phyloP scores from a whole-genome alignment of 75 land plant genomes.

The Pseudotsuga menziesii region DNA sequence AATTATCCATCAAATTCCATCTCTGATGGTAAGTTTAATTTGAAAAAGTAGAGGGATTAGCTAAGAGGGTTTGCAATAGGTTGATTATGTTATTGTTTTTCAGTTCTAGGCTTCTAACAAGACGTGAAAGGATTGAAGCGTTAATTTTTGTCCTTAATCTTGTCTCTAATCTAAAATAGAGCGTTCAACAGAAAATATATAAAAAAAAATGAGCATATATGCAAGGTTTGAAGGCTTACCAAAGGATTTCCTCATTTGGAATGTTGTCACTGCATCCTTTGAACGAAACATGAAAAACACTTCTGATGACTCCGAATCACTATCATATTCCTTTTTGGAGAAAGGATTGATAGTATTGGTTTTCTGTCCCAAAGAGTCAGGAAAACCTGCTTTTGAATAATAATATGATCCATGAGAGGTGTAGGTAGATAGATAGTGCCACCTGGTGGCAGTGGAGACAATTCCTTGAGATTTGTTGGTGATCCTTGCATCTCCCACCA shows the following conservation, averaged over 20 bases:
- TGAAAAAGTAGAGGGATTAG: no score
- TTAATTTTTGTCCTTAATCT: no score
- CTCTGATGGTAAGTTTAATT: no score
- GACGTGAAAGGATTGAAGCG: no score
- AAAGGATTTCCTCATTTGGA: slow-evolving; percentile 38
- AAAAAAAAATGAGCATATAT: not conserved
- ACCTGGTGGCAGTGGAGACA: slow-evolving; percentile 50
- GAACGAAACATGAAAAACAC: not conserved
- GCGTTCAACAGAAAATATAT: not conserved
- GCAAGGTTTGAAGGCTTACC: slow-evolving; percentile 20
- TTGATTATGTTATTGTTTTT: no score
- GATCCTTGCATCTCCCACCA: slow-evolving; percentile 73
- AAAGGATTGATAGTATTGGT: not conserved
- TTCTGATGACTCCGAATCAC: slow-evolving; percentile 2
- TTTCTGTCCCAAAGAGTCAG: not conserved
- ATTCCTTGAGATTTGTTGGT: slow-evolving; percentile 77
- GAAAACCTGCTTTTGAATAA: slow-evolving; percentile 6
- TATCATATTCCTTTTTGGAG: not conserved
- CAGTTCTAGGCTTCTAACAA: no score
- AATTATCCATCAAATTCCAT: no score
- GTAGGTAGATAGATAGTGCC: slow-evolving; percentile 62
- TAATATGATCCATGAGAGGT: slow-evolving; percentile 11
- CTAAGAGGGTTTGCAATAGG: no score
- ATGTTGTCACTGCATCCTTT: slow-evolving; percentile 12
- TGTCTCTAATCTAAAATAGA: no score